Evolutionary conservation across 2,329 filamentous ascomycete species (phyloP).

Genomic region (Zymoseptoria ardabiliae): DNA sequence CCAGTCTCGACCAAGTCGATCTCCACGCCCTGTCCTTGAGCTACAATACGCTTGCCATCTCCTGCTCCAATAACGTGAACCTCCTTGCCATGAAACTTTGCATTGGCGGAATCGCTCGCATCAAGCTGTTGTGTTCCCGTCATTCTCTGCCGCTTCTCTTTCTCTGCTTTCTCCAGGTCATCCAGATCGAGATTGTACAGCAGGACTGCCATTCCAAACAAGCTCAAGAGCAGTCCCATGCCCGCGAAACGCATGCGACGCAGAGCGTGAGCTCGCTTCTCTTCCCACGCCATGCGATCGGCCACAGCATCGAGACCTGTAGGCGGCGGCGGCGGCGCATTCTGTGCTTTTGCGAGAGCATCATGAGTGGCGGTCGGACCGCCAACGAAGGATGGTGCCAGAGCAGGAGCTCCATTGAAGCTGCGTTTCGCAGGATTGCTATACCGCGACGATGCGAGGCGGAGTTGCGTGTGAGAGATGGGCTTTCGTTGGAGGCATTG

Average conservation of each 20-base stretch:
- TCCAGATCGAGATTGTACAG: conserved; percentile 30
- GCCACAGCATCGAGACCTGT: conserved; percentile 23
- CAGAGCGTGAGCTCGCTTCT: conserved; percentile 26
- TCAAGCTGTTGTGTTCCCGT: conserved; percentile 26
- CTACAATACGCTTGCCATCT: conserved; percentile 43
- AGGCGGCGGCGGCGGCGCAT: conserved; percentile 3
- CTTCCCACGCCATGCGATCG: conserved; percentile 19
- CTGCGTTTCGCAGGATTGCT: conserved; percentile 27
- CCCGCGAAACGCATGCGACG: conserved; percentile 31
- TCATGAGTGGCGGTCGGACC: conserved; percentile 4
- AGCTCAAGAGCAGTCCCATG: conserved; percentile 30
- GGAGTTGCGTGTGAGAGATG: conserved; percentile 14
- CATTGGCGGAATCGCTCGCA: conserved; percentile 26
- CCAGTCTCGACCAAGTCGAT: conserved; percentile 73
- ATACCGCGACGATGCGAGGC: conserved; percentile 28
- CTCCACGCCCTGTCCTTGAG: conserved; percentile 45
- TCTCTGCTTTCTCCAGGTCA: conserved; percentile 23
- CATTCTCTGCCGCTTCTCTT: conserved; percentile 13
- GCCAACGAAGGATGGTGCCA: conserved; percentile 18
- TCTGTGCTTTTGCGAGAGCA: conserved; percentile 1
- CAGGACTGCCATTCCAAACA: conserved; percentile 23
- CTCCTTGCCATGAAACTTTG: conserved; percentile 47
- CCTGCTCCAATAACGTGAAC: conserved; percentile 57
- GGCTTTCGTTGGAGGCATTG: conserved; percentile 16
- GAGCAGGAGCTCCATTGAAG: conserved; percentile 17